Evolutionary conservation across 345 rosid genomes (phyloP), one percentile per base, ranked within the genome.

Genomic region (Aurinia saxatilis): DNA sequence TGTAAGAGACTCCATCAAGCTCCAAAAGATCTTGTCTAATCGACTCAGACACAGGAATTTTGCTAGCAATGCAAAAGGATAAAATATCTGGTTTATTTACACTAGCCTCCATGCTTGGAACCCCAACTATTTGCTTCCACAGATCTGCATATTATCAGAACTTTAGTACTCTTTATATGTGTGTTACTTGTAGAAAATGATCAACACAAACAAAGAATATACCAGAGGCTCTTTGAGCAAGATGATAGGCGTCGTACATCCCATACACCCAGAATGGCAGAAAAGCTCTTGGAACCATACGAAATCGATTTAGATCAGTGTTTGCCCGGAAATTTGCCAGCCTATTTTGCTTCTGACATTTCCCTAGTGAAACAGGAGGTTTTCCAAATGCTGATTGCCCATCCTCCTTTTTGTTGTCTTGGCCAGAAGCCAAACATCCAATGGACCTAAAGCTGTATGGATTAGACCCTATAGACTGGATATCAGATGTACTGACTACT

Each of bases 11-110:
- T 51, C 97, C 92, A 65, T 90, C 82, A 71, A 87, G 80, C 78
- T 93, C 97, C 60, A 93, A 80, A 77, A 93, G 99, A 65, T 90
- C 96, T 79, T 90, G 99, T 68, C 99, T 84, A 51, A 75, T 77
- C 46, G 91, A 77, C 58, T 78, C 92, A 56, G 99, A 90, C 44
- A 85, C 82, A 0, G 99, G 99, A 42, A 93, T 87, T 78, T 93
- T 90, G 80, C 99, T 90, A 25, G 90, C 99, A 67, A 93, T 83
- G 44, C 73, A 63, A 73, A 93, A 93, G 49, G 97, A 93, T 55
- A 93, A 75, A 38, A 81, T 81, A 76, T 84, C 91, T 2, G 97
- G 99, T 75, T 83, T 85, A 72, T 65, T 78, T 60, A 86, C 90
- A 53, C 85, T 63, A 71, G 47, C 68, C 56, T 93, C 89, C 90